Conservation (phyloP, 2,329 filamentous ascomycete species). For the Aureobasidium subglaciale region DNA sequence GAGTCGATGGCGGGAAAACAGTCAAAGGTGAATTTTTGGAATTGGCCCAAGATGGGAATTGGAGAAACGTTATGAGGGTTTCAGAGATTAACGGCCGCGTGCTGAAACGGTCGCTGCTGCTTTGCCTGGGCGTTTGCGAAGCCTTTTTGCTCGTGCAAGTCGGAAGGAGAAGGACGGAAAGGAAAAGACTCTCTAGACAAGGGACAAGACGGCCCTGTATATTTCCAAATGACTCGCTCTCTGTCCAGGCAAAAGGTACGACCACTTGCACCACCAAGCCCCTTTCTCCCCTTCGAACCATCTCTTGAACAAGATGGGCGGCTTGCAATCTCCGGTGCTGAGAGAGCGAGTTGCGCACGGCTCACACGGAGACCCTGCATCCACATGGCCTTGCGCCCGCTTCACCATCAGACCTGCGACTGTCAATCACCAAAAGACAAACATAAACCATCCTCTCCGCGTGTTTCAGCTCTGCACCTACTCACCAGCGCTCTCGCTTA, state of each 20-base stretch:
- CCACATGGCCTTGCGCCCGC: neutral
- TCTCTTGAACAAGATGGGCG: neutral
- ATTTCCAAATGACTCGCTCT: neutral
- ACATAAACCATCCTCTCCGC: neutral
- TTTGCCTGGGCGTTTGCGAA: neutral
- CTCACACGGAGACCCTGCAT: neutral
- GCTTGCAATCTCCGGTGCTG: slow-evolving; percentile 3
- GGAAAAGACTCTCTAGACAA: neutral
- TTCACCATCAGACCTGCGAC: neutral
- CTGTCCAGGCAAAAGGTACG: neutral
- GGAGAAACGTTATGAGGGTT: neutral
- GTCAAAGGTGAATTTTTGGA: slow-evolving; percentile 2
- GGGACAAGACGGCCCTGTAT: neutral
- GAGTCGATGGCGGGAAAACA: neutral
- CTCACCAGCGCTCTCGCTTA: neutral
- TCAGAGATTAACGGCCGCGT: slow-evolving; percentile 9
- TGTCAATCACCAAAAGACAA: no score
- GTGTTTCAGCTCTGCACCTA: neutral
- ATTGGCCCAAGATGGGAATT: neutral
- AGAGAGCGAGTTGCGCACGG: neutral
- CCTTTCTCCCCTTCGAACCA: slow-evolving; percentile 7
- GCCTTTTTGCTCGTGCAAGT: neutral
- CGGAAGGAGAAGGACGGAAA: neutral
- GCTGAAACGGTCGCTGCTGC: slow-evolving; percentile 11
- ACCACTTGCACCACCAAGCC: neutral